These are phyloP conservation scores for Agrocybe praecox DNA, from an alignment of 768 basidiomycete species.

Conservation along the genomic window DNA sequence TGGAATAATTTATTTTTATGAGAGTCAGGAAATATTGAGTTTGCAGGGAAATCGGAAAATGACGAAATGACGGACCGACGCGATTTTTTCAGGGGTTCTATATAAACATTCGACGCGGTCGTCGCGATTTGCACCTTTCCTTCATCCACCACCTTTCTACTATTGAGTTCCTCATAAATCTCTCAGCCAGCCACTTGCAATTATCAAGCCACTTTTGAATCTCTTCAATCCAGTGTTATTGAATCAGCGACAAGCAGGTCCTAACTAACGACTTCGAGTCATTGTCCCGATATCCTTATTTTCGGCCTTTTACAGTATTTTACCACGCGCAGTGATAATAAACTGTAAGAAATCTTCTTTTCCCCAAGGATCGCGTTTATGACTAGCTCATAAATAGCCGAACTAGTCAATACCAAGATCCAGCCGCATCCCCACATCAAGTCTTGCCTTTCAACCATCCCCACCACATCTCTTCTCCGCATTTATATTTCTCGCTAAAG, in stretches of 20 bases:
- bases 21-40: too few relatives aligned
- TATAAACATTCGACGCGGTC: not conserved
- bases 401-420: constrained; percentile 11
- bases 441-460: constrained; percentile 13
- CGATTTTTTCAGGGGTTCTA: constrained; percentile 7
- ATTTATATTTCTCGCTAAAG: constrained; percentile 7
- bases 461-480: constrained; percentile 12
- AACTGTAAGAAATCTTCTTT: constrained; percentile 2
- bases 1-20: not conserved
- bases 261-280: not conserved
- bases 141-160: not conserved
- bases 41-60: not conserved
- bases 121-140: not conserved
- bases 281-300: not conserved
- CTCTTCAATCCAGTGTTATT: not conserved
- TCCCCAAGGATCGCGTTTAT: constrained; percentile 7
- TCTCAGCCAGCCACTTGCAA: too few relatives aligned
- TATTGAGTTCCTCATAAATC: too few relatives aligned
- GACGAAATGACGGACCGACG: constrained; percentile 12
- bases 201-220: too few relatives aligned
- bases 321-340: not conserved
- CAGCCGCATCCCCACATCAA: constrained; percentile 16
- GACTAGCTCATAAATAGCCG: constrained; percentile 12
- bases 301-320: not conserved
- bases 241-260: not conserved